phyloP scores from a whole-genome alignment of 2,329 filamentous ascomycete species.

The Penicillium sp. region DNA sequence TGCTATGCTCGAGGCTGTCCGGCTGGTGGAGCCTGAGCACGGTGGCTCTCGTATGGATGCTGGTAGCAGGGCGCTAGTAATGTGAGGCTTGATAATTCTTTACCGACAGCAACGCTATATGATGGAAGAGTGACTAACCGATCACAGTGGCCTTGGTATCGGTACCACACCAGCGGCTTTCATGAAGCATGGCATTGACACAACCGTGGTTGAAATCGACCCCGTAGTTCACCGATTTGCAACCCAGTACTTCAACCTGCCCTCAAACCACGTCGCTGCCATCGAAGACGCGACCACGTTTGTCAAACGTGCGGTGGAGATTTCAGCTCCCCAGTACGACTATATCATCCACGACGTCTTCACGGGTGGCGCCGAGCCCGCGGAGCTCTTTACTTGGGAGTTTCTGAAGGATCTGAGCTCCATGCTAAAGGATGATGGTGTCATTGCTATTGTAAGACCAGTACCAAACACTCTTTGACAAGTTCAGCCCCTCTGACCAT shows the following conservation, averaged over 20 bases:
- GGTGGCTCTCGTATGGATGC: conserved; percentile 52
- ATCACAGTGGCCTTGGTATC: conserved; percentile 76
- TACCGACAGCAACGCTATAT: background rate
- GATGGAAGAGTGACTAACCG: conserved; percentile 7
- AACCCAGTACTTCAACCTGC: conserved; percentile 77
- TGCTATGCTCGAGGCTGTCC: conserved; percentile 87
- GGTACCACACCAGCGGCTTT: conserved; percentile 88
- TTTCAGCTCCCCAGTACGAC: conserved; percentile 63
- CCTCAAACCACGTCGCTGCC: conserved; percentile 73
- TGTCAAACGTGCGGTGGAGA: conserved; percentile 54
- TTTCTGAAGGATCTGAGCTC: conserved; percentile 72
- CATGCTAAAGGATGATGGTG: conserved; percentile 75
- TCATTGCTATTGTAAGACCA: conserved; percentile 77
- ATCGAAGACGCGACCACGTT: conserved; percentile 81
- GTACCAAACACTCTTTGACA: background rate
- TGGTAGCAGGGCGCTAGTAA: conserved; percentile 78
- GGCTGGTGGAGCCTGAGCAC: conserved; percentile 66
- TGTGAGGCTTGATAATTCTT: conserved; percentile 59
- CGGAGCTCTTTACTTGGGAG: conserved; percentile 81
- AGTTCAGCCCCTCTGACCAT: conserved; percentile 11
- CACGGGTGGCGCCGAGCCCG: conserved; percentile 90
- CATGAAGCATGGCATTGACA: conserved; percentile 84
- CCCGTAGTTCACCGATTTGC: conserved; percentile 85
- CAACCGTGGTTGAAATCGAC: conserved; percentile 93
- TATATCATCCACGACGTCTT: conserved; percentile 99